phyloP scores from a whole-genome alignment of 192 early-diverging fungal species.

The Mortierella alpina region DNA sequence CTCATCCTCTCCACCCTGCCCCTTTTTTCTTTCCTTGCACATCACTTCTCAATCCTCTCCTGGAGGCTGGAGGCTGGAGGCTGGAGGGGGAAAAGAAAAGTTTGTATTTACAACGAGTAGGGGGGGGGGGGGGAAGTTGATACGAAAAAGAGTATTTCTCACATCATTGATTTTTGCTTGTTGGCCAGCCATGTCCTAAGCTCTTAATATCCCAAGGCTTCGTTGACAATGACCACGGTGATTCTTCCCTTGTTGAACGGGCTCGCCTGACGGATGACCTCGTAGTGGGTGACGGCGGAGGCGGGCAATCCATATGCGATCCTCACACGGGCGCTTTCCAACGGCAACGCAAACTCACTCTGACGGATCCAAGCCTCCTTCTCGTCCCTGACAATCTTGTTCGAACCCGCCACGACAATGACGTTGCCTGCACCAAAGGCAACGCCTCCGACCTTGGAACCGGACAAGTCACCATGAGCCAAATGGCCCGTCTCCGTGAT shows the following conservation, averaged over 20 bases:
- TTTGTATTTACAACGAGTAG: too few species aligned
- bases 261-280: constrained; percentile 22
- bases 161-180: not conserved
- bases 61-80: too few species aligned
- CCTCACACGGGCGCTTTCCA: constrained; percentile 52
- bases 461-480: constrained; percentile 43
- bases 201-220: constrained; percentile 54
- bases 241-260: constrained; percentile 40
- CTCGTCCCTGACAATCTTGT: constrained; percentile 59
- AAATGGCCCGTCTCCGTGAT: constrained; percentile 50
- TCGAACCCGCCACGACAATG: constrained; percentile 51
- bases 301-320: constrained; percentile 50
- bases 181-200: not conserved
- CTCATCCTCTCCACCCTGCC: too few species aligned
- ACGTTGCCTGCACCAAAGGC: constrained; percentile 33
- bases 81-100: too few species aligned
- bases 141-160: too few species aligned
- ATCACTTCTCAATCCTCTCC: too few species aligned
- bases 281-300: constrained; percentile 35
- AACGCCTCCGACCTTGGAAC: constrained; percentile 52
- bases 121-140: too few species aligned
- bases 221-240: constrained; percentile 52
- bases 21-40: too few species aligned
- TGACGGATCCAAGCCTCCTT: constrained; percentile 46
- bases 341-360: constrained; percentile 18